These are phyloP conservation scores for Cordyceps fumosorosea DNA, from an alignment of 2,329 filamentous ascomycete species.

Conservation along the genomic window DNA sequence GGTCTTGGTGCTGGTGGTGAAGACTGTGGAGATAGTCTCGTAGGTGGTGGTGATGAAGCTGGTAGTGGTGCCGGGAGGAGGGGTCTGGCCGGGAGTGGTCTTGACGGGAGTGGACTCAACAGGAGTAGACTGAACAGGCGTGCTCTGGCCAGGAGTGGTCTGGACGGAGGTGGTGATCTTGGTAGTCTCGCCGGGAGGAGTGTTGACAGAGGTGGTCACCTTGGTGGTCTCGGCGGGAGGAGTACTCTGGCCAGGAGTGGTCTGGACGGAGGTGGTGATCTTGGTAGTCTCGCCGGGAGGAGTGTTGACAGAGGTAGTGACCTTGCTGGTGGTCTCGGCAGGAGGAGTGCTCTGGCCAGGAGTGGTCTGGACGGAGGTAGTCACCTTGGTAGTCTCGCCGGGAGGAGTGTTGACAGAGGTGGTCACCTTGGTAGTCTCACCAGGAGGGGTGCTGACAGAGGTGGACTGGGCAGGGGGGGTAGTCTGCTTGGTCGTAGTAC, in stretches of 20 bases:
- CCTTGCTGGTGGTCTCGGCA: slow-evolving; percentile 9
- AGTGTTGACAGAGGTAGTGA: slow-evolving; percentile 2
- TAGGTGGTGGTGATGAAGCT: slow-evolving; percentile 28
- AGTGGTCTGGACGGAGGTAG: slow-evolving; percentile 12
- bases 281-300: slow-evolving; percentile 14
- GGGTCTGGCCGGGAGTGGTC: slow-evolving; percentile 14
- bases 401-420: background rate
- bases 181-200: slow-evolving; percentile 7
- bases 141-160: slow-evolving; percentile 15
- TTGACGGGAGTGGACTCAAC: background rate
- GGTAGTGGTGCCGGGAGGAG: slow-evolving; percentile 17
- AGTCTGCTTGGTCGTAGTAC: slow-evolving; percentile 5
- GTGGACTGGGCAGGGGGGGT: slow-evolving; percentile 14
- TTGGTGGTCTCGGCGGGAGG: slow-evolving; percentile 5
- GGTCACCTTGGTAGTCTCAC: slow-evolving; percentile 3
- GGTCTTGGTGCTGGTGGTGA: slow-evolving; percentile 42
- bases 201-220: slow-evolving; percentile 10
- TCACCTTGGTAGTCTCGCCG: background rate
- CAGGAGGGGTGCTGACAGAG: slow-evolving; percentile 6
- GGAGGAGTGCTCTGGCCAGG: background rate
- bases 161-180: slow-evolving; percentile 8
- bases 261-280: slow-evolving; percentile 4
- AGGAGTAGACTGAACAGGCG: slow-evolving; percentile 4
- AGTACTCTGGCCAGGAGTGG: background rate
- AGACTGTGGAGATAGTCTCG: slow-evolving; percentile 43